Evolutionary conservation across 306 rosid genomes (phyloP).

Genomic region (Gynostemma pentaphyllum): DNA sequence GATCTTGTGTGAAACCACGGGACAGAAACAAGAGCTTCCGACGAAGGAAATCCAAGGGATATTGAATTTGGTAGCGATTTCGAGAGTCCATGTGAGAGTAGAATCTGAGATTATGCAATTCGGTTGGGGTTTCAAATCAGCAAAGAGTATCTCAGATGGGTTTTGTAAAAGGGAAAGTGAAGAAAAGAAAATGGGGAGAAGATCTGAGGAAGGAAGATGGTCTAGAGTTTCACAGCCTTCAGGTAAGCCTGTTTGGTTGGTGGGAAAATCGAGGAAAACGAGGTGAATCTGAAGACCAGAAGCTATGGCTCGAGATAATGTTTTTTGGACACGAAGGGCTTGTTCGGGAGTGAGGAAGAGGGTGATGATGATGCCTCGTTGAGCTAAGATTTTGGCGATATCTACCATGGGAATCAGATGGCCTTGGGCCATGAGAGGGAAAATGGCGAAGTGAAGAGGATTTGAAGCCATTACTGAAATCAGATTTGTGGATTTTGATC

Average conservation of each 20-base stretch:
- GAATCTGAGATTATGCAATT: slow-evolving; percentile 39
- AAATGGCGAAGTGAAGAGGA: slow-evolving; percentile 13
- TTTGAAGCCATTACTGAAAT: background rate
- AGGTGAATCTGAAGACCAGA: slow-evolving; percentile 12
- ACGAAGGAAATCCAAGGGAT: slow-evolving; percentile 55
- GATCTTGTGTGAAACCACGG: slow-evolving; percentile 12
- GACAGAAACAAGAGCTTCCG: slow-evolving; percentile 30
- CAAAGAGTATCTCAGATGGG: slow-evolving; percentile 24
- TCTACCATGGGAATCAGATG: slow-evolving; percentile 34
- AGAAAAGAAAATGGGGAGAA: slow-evolving; percentile 19
- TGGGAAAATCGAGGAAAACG: slow-evolving; percentile 12
- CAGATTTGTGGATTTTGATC: too few species aligned
- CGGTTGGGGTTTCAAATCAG: slow-evolving; percentile 28
- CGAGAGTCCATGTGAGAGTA: slow-evolving; percentile 32
- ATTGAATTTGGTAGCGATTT: slow-evolving; percentile 26
- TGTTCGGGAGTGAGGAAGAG: slow-evolving; percentile 20
- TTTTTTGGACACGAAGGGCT: slow-evolving; percentile 9
- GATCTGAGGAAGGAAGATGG: slow-evolving; percentile 30
- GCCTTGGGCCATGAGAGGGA: slow-evolving; percentile 25
- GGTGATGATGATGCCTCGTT: slow-evolving; percentile 10
- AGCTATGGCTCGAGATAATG: slow-evolving; percentile 10
- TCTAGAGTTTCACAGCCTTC: slow-evolving; percentile 46
- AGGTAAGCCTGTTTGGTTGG: slow-evolving; percentile 28
- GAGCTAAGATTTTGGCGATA: slow-evolving; percentile 21
- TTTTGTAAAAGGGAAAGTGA: slow-evolving; percentile 13